phyloP scores from a whole-genome alignment of 2,329 filamentous ascomycete genomes.

The Hortaea werneckii region DNA sequence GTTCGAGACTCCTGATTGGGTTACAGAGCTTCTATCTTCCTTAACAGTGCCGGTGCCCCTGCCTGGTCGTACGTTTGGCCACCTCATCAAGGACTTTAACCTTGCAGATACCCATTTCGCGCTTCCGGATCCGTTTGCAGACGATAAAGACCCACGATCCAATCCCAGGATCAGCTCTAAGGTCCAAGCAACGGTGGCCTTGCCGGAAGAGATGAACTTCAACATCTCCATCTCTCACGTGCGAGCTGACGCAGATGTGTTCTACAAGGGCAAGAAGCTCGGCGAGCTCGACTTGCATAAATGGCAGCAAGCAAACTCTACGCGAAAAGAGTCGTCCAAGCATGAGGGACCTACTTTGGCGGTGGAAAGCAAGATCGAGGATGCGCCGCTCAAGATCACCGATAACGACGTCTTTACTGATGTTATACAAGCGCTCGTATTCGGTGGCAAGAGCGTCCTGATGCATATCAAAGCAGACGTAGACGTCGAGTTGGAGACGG shows the following conservation, averaged over 20 bases:
- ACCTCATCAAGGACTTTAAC: slow-evolving; percentile 78
- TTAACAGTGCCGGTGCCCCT: slow-evolving; percentile 78
- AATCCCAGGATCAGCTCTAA: slow-evolving; percentile 74
- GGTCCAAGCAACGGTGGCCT: slow-evolving; percentile 64
- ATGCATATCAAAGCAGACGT: slow-evolving; percentile 70
- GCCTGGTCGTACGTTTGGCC: slow-evolving; percentile 69
- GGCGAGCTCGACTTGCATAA: slow-evolving; percentile 68
- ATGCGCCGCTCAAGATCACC: slow-evolving; percentile 75
- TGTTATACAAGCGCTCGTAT: slow-evolving; percentile 70
- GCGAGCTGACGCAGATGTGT: slow-evolving; percentile 68
- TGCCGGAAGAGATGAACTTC: slow-evolving; percentile 83
- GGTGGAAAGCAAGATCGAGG: slow-evolving; percentile 64
- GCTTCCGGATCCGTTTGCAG: slow-evolving; percentile 69
- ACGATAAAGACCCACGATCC: slow-evolving; percentile 61
- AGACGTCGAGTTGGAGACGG: slow-evolving; percentile 71
- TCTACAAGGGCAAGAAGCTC: slow-evolving; percentile 66
- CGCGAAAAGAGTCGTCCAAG: slow-evolving; percentile 47
- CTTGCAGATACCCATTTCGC: slow-evolving; percentile 77
- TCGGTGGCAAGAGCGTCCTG: slow-evolving; percentile 58
- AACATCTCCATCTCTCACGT: slow-evolving; percentile 68
- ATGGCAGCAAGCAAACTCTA: slow-evolving; percentile 80
- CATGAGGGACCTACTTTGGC: slow-evolving; percentile 51
- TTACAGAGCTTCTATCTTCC: slow-evolving; percentile 67
- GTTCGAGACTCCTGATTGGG: slow-evolving; percentile 67
- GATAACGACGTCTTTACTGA: slow-evolving; percentile 69